phyloP scores from a whole-genome alignment of 2,329 filamentous ascomycete genomes.

The Colletotrichum karsti region DNA sequence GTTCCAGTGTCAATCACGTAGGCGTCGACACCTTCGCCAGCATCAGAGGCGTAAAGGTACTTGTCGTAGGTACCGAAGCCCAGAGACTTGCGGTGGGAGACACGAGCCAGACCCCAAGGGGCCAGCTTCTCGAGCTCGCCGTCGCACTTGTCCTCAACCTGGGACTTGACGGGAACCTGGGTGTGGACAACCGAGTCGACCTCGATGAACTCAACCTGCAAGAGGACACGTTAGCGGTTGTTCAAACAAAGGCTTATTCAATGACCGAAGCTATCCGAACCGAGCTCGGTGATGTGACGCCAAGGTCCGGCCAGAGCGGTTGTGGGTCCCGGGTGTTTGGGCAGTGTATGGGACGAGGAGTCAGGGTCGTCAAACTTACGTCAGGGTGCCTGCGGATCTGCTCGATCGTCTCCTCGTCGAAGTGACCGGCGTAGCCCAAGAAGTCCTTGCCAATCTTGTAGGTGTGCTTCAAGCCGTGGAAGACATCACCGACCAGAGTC shows the following conservation, averaged over 20 bases:
- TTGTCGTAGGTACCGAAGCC: conserved; percentile 97
- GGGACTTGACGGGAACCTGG: conserved; percentile 57
- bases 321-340: not conserved
- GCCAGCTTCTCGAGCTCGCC: conserved; percentile 84
- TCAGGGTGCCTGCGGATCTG: conserved; percentile 94
- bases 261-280: not conserved
- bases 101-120: conserved; percentile 98
- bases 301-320: not conserved
- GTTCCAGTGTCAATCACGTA: conserved; percentile 99
- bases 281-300: not conserved
- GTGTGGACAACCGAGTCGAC: conserved; percentile 92
- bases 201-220: conserved; percentile 96
- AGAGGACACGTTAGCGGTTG: conserved; percentile 11
- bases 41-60: conserved; percentile 90
- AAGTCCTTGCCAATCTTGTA: conserved; percentile 87
- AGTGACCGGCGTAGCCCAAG: conserved; percentile 94
- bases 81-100: conserved; percentile 90
- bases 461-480: conserved; percentile 91
- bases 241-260: not conserved
- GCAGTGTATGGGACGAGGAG: not conserved
- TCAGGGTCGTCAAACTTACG: conserved; percentile 70
- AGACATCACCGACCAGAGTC: conserved; percentile 73
- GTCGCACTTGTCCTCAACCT: conserved; percentile 54
- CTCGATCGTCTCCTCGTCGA: conserved; percentile 92
- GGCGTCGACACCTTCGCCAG: conserved; percentile 96